A percentile compares a stretch with the other conserved stretches of the same genome.
Evolutionary conservation across 2,329 filamentous ascomycete genomes (phyloP).

Genomic region (Aspergillus sp.): DNA sequence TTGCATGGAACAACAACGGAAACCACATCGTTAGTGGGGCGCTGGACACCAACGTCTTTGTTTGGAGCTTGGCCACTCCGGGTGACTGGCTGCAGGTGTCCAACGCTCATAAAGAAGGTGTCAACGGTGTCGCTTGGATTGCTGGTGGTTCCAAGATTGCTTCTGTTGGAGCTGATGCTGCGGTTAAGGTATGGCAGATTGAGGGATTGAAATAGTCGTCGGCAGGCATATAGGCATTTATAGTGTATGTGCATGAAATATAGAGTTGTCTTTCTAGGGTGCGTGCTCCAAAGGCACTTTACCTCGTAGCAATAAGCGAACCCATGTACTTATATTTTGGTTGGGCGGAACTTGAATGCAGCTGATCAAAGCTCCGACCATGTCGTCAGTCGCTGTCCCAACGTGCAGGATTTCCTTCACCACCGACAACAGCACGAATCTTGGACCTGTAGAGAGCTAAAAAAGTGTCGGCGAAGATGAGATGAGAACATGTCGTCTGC

Average conservation of each 20-base stretch:
- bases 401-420: background rate
- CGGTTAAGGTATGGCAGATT: slow-evolving; percentile 84
- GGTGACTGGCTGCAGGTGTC: slow-evolving; percentile 78
- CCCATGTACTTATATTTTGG: background rate
- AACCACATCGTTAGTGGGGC: slow-evolving; percentile 80
- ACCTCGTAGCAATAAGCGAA: background rate
- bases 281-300: background rate
- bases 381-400: background rate
- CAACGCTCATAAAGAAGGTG: slow-evolving; percentile 95
- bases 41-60: slow-evolving; percentile 86
- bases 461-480: slow-evolving; percentile 16
- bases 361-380: slow-evolving; percentile 2
- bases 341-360: background rate
- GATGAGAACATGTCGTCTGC: slow-evolving; percentile 29
- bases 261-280: background rate
- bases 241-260: background rate
- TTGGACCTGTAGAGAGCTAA: background rate
- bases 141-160: slow-evolving; percentile 65
- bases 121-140: slow-evolving; percentile 83
- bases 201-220: slow-evolving; percentile 47
- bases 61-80: slow-evolving; percentile 84
- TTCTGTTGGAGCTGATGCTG: slow-evolving; percentile 81
- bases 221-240: background rate
- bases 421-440: background rate
- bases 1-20: slow-evolving; percentile 76